Percentiles rank a stretch among this genome's conserved stretches.
Conservation (phyloP, 345 rosid genomes). For the Ceriops zippeliana region DNA sequence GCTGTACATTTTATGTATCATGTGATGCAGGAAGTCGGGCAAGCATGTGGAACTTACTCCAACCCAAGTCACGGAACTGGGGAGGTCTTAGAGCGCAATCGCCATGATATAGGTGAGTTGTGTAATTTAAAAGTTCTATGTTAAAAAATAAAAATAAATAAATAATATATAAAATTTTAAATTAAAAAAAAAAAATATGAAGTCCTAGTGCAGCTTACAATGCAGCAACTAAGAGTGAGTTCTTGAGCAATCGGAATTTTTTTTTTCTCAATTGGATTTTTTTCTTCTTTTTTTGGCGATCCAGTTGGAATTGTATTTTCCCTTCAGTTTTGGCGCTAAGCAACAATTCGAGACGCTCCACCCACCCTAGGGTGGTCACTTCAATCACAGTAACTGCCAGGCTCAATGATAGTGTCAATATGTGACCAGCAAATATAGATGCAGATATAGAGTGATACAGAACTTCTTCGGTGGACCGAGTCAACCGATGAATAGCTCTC, state of each 20-base stretch:
- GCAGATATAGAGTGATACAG: no score
- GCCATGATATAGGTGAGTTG: no score
- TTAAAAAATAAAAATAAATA: no score
- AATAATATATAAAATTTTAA: no score
- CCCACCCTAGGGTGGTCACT: constrained; percentile 59
- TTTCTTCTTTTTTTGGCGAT: no score
- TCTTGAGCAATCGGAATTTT: neutral
- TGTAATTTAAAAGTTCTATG: no score
- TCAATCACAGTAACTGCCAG: constrained; percentile 66
- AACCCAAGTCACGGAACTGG: constrained; percentile 10
- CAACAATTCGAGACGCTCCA: constrained; percentile 42
- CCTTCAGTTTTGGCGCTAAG: constrained; percentile 23
- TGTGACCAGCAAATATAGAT: neutral
- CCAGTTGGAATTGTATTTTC: no score
- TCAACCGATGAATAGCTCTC: no score
- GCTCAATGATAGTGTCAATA: constrained; percentile 40
- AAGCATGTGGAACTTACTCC: constrained; percentile 43
- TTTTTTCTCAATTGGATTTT: no score
- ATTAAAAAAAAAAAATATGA: no score
- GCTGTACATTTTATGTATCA: no score
- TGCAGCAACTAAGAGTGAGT: constrained; percentile 14
- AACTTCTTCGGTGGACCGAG: no score
- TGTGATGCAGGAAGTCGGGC: constrained; percentile 45
- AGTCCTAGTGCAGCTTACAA: constrained; percentile 25
- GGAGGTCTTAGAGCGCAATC: constrained; percentile 23